phyloP scores from a whole-genome alignment of 2,329 filamentous ascomycete genomes.

The Drechslerella coelobrocha region DNA sequence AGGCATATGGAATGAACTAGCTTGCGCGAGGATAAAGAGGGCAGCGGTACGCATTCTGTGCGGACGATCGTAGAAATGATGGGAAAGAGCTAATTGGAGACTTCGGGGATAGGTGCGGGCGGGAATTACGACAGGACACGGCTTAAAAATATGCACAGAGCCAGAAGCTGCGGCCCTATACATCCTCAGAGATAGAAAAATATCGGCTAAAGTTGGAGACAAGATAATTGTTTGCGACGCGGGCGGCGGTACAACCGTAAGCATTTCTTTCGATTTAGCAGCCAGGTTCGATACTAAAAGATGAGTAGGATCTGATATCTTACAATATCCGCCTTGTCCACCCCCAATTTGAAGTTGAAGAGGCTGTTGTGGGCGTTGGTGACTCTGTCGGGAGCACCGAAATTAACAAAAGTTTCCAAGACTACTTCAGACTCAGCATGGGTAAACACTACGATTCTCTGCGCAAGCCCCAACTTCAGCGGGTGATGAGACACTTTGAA shows the following conservation, averaged over 20 bases:
- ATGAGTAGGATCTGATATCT: conserved; percentile 63
- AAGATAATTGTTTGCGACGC: conserved; percentile 65
- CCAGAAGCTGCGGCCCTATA: conserved; percentile 65
- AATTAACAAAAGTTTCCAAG: conserved; percentile 62
- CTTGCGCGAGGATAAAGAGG: conserved; percentile 25
- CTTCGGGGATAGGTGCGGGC: conserved; percentile 31
- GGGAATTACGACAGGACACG: conserved; percentile 36
- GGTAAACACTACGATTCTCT: conserved; percentile 58
- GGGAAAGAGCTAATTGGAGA: too few relatives aligned
- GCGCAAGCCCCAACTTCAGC: conserved; percentile 55
- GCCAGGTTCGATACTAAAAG: background rate
- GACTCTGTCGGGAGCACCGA: conserved; percentile 63
- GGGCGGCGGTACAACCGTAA: conserved; percentile 70
- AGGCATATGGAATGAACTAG: conserved; percentile 76
- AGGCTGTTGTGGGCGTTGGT: conserved; percentile 62
- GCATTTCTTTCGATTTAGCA: conserved; percentile 78
- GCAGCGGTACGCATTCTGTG: conserved; percentile 34
- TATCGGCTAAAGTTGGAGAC: conserved; percentile 59
- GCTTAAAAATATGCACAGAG: conserved; percentile 63
- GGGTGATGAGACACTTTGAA: conserved; percentile 61
- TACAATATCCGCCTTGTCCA: conserved; percentile 62
- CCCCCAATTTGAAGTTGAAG: conserved; percentile 62
- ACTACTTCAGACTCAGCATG: conserved; percentile 60
- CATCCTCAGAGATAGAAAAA: conserved; percentile 58
- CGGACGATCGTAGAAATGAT: background rate